These are phyloP conservation scores for Paraconiothyrium brasiliense DNA, from an alignment of 2,329 filamentous ascomycete species.

Conservation along the genomic window DNA sequence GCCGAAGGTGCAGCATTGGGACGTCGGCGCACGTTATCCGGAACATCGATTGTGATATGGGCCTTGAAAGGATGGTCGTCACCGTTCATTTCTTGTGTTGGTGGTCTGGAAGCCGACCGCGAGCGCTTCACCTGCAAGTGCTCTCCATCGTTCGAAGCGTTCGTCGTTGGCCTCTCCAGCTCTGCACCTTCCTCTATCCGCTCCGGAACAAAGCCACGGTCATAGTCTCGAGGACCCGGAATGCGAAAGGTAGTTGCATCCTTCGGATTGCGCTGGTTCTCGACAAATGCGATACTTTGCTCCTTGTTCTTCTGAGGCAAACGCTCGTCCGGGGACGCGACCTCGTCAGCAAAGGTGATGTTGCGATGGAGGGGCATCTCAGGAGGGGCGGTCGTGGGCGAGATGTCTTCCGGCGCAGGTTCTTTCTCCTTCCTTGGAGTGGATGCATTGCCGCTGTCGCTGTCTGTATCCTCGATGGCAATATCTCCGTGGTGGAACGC, in stretches of 20 bases:
- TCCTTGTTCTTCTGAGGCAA: slow-evolving; percentile 68
- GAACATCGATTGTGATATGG: slow-evolving; percentile 75
- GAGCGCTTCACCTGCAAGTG: slow-evolving; percentile 21
- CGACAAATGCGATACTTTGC: slow-evolving; percentile 86
- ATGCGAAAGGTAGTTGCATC: slow-evolving; percentile 83
- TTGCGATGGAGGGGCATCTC: slow-evolving; percentile 50
- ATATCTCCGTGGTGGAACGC: slow-evolving; percentile 52
- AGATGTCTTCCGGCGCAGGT: slow-evolving; percentile 24
- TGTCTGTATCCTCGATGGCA: slow-evolving; percentile 52
- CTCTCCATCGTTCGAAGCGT: slow-evolving; percentile 37
- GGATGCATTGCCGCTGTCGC: slow-evolving; percentile 31
- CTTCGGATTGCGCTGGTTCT: slow-evolving; percentile 79
- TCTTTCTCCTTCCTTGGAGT: slow-evolving; percentile 8
- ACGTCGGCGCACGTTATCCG: slow-evolving; percentile 53
- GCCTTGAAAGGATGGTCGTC: slow-evolving; percentile 56
- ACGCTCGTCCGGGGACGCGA: slow-evolving; percentile 67
- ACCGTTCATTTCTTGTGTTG: slow-evolving; percentile 38
- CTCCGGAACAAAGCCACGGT: slow-evolving; percentile 78
- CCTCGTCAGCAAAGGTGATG: slow-evolving; percentile 75
- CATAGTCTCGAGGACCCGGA: slow-evolving; percentile 89
- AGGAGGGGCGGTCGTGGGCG: slow-evolving; percentile 21
- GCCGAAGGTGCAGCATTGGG: slow-evolving; percentile 43
- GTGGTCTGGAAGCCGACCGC: slow-evolving; percentile 41
- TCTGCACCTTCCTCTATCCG: slow-evolving; percentile 58
- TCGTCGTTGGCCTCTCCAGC: slow-evolving; percentile 24